Conservation (phyloP, 192 early-diverging fungal species). For the Backusella mclennaniae region DNA sequence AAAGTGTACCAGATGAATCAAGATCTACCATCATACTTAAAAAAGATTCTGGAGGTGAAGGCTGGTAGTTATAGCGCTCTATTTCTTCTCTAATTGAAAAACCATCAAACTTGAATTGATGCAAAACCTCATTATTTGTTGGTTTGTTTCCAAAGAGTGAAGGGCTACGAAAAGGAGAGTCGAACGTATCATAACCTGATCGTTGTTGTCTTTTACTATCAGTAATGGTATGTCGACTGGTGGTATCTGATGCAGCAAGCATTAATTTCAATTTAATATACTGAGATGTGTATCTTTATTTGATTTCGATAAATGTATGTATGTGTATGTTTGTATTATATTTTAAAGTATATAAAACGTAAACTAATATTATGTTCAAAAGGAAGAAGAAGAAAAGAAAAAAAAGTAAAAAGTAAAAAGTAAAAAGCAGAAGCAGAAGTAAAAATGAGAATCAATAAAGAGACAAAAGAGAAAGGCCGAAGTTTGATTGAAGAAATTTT, state of each 20-base stretch:
- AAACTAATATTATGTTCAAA: not conserved
- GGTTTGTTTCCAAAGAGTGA: not conserved
- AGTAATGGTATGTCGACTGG: not conserved
- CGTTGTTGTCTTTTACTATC: not conserved
- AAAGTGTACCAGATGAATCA: not conserved
- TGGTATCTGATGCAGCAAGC: not conserved
- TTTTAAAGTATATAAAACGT: not conserved
- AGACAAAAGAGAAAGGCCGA: not conserved
- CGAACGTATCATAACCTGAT: not conserved
- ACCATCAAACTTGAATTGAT: not conserved
- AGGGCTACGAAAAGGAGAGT: conserved; percentile 1
- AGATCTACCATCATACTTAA: conserved; percentile 2
- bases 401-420: not conserved
- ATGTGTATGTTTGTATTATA: not conserved
- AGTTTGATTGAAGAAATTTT: not conserved
- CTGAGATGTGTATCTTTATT: not conserved
- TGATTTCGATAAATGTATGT: not conserved
- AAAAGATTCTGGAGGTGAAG: not conserved
- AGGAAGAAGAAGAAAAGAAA: not conserved
- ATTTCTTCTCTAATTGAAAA: not conserved
- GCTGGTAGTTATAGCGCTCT: not conserved
- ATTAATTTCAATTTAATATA: not conserved
- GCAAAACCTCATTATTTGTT: not conserved
- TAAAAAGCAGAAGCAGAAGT: not conserved
- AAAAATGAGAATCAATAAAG: too few species aligned